Evolutionary conservation across 345 rosid genomes (phyloP), one percentile per base, ranked within the genome.

Genomic region (Turritis glabra): DNA sequence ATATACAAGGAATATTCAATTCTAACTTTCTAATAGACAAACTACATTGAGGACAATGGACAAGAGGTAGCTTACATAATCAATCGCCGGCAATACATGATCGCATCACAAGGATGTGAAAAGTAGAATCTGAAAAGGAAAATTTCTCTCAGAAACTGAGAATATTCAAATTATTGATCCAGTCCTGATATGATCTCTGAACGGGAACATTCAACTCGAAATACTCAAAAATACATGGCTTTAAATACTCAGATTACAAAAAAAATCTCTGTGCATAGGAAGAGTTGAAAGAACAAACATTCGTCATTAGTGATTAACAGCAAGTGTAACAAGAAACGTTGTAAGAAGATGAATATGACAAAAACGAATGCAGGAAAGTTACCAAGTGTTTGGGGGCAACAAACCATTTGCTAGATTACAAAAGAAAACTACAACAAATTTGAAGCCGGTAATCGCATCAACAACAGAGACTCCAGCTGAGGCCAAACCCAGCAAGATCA

Each of bases 401-500:
- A 13, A 9, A 54, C 44, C 43, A 32, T 48, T 32, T 32, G 35
- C 50, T 52, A 51, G 8, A 21, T 73, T 23, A 22, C 71, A 64
- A n/a, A 13, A 54, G 11, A 23, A n/a, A 7, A 55, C 29, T 53
- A 56, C 51, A 65, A 17, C 77, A 13, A 33, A 44, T 15, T 18
- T 44, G 38, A 21, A 65, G 60, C 33, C 60, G 23, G 25, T 41
- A 53, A 35, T 52, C 13, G 21, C 19, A 65, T 56, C 72, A 25
- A 19, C 41, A 66, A 37, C 38, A 35, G 59, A 66, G 67, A 26
- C 52, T 56, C 22, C 25, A 18, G 38, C 64, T 64, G 64, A 73
- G 57, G 57, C 38, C 44, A 72, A 27, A 53, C 46, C 25, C 44
- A 64, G 38, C 22, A 54, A 43, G 15, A 22, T 53, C 56, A 41